Base-by-base conservation (phyloP, 2,329 filamentous ascomycete species). In the Byssoonygena ceratinophila region DNA sequence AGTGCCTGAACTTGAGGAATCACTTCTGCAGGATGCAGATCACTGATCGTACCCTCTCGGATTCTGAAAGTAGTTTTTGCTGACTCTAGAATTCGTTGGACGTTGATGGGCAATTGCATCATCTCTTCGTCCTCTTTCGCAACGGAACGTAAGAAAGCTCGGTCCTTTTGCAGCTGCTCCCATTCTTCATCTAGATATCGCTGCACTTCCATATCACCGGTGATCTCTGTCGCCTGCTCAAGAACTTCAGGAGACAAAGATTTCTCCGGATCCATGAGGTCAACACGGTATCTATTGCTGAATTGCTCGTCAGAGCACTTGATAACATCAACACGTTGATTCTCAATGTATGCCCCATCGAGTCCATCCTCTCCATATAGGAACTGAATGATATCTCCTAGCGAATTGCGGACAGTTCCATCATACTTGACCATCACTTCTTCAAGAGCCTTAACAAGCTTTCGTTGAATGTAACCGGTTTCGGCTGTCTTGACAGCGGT, bases 401-500 rank as follows among this genome's bases (percentile, higher is more conserved):
- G 77, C 1, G 92, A 98, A 71, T 98, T 98, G 55, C 92, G 85
- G 25, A 98, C 89, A 4, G 92, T 98, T 57, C 91, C 91, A 63
- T 98, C 92, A 66, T 98, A 98, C 65, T 94, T 94, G 55, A 91
- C 90, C 75, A 91, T 95, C 50, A 97, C 85, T 68, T 98, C 92
- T 77, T 98, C 92, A 2, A 98, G 79, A 9, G 94, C 94, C 73
- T 98, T 98, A 64, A 98, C 92, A 43, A 98, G 79, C 76, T 94
- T 89, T 73, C 92, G 87, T 71, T 98, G 94, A 59, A 98, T 98
- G 69, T 98, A 98, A 72, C 92, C 92, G 54, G 94, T 98, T 71
- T 98, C 94, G 18, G 92, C 92, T 59, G 92, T 98, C 79, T 98
- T 98, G 72, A 98, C 94, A 59, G 92, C 92, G 49, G 92, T 98